Conservation (phyloP, 345 rosid species). For the Turritis glabra region DNA sequence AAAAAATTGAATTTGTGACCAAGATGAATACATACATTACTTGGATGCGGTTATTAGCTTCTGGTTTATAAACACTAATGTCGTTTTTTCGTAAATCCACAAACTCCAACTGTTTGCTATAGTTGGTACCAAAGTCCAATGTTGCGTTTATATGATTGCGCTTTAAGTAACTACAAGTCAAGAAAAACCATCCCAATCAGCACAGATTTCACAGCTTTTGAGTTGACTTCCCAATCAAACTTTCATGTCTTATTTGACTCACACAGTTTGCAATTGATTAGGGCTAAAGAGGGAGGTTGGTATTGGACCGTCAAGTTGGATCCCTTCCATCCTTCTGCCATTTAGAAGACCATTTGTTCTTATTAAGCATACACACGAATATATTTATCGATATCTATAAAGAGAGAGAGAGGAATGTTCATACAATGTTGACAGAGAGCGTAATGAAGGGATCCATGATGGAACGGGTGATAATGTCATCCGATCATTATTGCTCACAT, state of each 20-base stretch:
- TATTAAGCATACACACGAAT: background rate
- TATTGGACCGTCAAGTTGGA: background rate
- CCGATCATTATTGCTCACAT: slow-evolving; percentile 64
- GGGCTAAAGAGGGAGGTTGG: background rate
- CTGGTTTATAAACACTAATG: background rate
- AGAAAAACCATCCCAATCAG: background rate
- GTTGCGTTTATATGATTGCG: background rate
- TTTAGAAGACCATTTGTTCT: background rate
- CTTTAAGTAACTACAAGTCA: background rate
- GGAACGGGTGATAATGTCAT: slow-evolving; percentile 53
- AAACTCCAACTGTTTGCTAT: background rate
- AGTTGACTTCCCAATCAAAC: background rate
- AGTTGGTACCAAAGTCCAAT: background rate
- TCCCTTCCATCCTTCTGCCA: slow-evolving; percentile 1
- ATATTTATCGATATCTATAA: too few relatives aligned
- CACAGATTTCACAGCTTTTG: background rate
- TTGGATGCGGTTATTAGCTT: background rate
- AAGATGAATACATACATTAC: background rate
- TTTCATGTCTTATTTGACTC: background rate
- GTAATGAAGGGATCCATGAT: slow-evolving; percentile 53
- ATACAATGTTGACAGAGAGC: slow-evolving; percentile 68
- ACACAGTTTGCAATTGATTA: background rate
- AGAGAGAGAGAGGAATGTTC: slow-evolving; percentile 27
- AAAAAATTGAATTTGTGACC: background rate
- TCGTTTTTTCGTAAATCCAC: background rate